phyloP scores from a whole-genome alignment of 2,329 filamentous ascomycete genomes.

The Neofusicoccum sp. region DNA sequence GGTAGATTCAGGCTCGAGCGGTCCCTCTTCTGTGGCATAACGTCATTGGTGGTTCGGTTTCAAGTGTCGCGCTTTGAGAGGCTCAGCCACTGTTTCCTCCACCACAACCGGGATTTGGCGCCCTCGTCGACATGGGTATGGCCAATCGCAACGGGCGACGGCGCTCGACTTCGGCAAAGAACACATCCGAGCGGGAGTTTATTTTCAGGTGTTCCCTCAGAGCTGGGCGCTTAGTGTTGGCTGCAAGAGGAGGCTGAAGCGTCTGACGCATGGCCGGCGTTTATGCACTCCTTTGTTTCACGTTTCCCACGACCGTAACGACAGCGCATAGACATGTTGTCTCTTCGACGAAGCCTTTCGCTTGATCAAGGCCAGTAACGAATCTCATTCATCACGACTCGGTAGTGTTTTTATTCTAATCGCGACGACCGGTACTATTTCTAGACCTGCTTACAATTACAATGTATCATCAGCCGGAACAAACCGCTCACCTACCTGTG shows the following conservation, averaged over 20 bases:
- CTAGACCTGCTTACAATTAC: constrained; percentile 19
- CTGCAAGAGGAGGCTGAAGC: background rate
- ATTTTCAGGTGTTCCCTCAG: background rate
- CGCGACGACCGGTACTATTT: constrained; percentile 5
- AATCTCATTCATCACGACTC: constrained; percentile 1
- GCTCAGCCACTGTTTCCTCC: constrained; percentile 1
- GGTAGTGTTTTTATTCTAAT: background rate
- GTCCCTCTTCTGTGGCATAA: constrained; percentile 6
- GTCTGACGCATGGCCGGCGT: background rate
- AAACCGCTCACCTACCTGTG: background rate
- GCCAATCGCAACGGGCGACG: background rate
- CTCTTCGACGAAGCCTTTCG: background rate
- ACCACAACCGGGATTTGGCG: constrained; percentile 4
- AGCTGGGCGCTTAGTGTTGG: background rate
- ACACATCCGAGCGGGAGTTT: background rate
- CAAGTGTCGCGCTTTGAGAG: background rate
- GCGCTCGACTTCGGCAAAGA: background rate
- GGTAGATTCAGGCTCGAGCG: constrained; percentile 22
- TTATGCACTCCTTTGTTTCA: background rate
- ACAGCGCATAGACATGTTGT: constrained; percentile 13
- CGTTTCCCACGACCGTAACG: constrained; percentile 17
- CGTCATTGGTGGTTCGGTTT: background rate
- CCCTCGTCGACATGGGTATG: background rate
- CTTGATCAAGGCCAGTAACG: background rate
- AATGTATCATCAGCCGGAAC: constrained; percentile 5